phyloP scores from a whole-genome alignment of 371 early-diverging fungal genomes.

The Rhizopus microsporus region DNA sequence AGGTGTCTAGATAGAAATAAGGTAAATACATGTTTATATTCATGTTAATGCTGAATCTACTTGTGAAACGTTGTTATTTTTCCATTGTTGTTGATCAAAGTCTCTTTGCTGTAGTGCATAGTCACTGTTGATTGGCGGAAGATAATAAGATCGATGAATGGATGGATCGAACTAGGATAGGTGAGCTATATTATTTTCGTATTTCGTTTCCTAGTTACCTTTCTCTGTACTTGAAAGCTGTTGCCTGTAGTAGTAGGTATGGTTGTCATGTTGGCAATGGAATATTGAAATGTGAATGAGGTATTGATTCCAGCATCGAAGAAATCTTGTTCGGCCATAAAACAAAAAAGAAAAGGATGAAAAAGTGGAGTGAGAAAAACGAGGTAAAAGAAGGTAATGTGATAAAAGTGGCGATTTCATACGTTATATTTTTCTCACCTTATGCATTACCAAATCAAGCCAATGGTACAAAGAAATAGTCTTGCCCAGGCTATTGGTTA shows the following conservation, averaged over 20 bases:
- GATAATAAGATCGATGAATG: slow-evolving; percentile 2
- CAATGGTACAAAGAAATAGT: slow-evolving; percentile 2
- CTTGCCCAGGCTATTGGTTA: slow-evolving; percentile 9
- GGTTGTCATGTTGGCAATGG: slow-evolving; percentile 4
- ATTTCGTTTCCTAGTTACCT: background rate
- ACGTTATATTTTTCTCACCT: slow-evolving; percentile 14
- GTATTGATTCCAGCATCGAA: background rate
- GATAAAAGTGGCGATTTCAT: slow-evolving; percentile 11
- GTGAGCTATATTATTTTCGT: background rate
- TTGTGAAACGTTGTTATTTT: slow-evolving; percentile 15
- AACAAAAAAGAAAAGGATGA: slow-evolving; percentile 21
- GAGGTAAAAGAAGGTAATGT: slow-evolving; percentile 1
- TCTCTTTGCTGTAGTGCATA: slow-evolving; percentile 6
- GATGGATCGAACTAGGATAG: background rate
- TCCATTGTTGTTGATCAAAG: slow-evolving; percentile 16
- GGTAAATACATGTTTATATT: background rate
- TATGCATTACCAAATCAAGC: slow-evolving; percentile 17
- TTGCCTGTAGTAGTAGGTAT: background rate
- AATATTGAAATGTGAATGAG: background rate
- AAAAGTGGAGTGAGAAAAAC: slow-evolving; percentile 1
- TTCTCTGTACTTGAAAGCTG: background rate
- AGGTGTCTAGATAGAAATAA: slow-evolving; percentile 5
- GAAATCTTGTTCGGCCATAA: slow-evolving; percentile 1
- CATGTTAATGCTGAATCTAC: slow-evolving; percentile 9
- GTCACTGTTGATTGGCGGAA: background rate